Conservation (phyloP, 352 stramenopile genomes). For the Phytophthora idaei region DNA sequence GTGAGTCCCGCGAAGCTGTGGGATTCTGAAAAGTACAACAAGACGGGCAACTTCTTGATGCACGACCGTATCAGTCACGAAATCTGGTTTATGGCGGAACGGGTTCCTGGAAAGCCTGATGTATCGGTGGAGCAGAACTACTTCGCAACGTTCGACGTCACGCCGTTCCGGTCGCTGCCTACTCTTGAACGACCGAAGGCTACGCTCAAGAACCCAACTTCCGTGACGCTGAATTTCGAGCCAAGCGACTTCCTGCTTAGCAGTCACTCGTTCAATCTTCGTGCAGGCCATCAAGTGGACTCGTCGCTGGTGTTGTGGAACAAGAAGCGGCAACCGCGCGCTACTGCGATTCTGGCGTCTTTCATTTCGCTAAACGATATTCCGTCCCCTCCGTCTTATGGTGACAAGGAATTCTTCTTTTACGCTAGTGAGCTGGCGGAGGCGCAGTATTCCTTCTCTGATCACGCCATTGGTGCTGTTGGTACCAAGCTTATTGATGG, state of each 20-base stretch:
- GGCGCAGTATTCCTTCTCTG: conserved; percentile 47
- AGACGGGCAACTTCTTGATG: conserved; percentile 64
- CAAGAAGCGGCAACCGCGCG: conserved; percentile 47
- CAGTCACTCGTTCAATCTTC: conserved; percentile 45
- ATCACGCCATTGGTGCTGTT: conserved; percentile 50
- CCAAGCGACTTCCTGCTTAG: conserved; percentile 37
- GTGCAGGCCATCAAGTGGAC: conserved; percentile 49
- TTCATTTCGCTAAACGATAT: conserved; percentile 40
- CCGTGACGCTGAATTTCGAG: conserved; percentile 30
- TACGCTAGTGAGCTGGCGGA: conserved; percentile 52
- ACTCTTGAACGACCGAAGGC: conserved; percentile 29
- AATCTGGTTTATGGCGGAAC: conserved; percentile 36
- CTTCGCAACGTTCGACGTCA: conserved; percentile 37
- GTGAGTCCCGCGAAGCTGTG: conserved; percentile 55
- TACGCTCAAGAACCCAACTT: conserved; percentile 23
- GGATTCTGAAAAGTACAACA: conserved; percentile 46
- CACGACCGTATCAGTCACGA: conserved; percentile 55
- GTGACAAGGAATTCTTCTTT: conserved; percentile 58
- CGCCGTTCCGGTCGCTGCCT: conserved; percentile 23
- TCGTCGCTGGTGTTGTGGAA: conserved; percentile 57
- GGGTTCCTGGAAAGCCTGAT: conserved; percentile 12
- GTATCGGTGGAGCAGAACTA: conserved; percentile 36
- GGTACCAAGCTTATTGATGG: conserved; percentile 34
- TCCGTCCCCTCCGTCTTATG: conserved; percentile 41
- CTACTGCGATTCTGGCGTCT: conserved; percentile 47